Percentiles rank a stretch among this genome's conserved stretches.
Evolutionary conservation across 2,329 filamentous ascomycete genomes (phyloP).

Genomic region (Ilyonectria robusta): DNA sequence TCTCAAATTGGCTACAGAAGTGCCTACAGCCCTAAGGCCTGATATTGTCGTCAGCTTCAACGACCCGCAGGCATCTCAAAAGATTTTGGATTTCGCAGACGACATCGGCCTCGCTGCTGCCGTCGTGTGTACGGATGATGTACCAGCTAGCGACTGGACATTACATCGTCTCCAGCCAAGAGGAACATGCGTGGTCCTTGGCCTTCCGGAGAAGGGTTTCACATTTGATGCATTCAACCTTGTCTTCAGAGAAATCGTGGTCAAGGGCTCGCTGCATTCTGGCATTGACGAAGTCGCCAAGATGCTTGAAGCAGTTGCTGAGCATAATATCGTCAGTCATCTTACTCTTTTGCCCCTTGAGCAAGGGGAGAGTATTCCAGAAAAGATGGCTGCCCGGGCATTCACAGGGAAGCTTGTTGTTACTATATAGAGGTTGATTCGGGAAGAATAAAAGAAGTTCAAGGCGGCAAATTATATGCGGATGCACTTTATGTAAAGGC

Average conservation of each 20-base stretch:
- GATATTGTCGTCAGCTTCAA: slow-evolving; percentile 33
- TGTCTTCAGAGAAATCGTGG: slow-evolving; percentile 29
- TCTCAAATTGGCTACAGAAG: slow-evolving; percentile 34
- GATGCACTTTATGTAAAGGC: too few relatives aligned
- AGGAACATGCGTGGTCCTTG: slow-evolving; percentile 30
- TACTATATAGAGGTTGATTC: slow-evolving; percentile 5
- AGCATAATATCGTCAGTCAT: slow-evolving; percentile 33
- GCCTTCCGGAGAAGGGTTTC: slow-evolving; percentile 35
- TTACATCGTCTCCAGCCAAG: slow-evolving; percentile 33
- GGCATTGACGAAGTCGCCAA: slow-evolving; percentile 32
- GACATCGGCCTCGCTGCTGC: slow-evolving; percentile 32
- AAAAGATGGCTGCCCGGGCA: slow-evolving; percentile 15
- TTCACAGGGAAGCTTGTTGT: slow-evolving; percentile 32
- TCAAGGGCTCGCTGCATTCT: slow-evolving; percentile 35
- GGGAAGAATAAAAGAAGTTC: too few relatives aligned
- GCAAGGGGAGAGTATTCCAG: slow-evolving; percentile 31
- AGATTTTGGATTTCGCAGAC: slow-evolving; percentile 34
- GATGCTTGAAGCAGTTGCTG: slow-evolving; percentile 31
- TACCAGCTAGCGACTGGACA: slow-evolving; percentile 37
- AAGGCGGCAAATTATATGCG: too few relatives aligned
- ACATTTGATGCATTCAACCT: slow-evolving; percentile 40
- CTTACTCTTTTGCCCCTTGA: slow-evolving; percentile 33
- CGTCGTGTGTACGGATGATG: slow-evolving; percentile 34
- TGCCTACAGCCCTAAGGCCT: slow-evolving; percentile 34
- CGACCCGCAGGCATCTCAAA: slow-evolving; percentile 23